Base-by-base conservation (phyloP, 768 basidiomycete species). In the Lactarius hatsudake region DNA sequence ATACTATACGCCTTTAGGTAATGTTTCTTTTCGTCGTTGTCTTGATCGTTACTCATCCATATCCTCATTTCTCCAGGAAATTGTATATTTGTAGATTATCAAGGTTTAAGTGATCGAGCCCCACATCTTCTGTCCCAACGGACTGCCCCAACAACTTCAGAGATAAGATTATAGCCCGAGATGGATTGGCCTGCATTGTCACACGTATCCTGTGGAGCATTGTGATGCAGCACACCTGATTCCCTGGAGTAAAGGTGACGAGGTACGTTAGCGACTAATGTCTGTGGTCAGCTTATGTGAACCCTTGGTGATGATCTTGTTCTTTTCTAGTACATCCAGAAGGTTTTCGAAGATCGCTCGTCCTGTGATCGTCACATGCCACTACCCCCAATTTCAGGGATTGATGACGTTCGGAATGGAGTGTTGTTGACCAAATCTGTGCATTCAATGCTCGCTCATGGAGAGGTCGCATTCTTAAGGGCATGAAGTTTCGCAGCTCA, bases 1-100 rank as follows among this genome's bases (percentile, higher is more conserved):
- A 1, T 48, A 63, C 32, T 63, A 63, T 58, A 28, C 15, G 28
- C 62, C 61, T 40, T 54, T 5, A 1, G 40, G 62, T 63, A 34
- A 23, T n/a, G n/a, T 43, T 57, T 43, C 30, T 34, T 45, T 43
- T 45, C 20, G 7, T 30, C 28, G 28, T 30, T 30, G 28, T 3
- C 28, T 48, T n/a, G 45, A 10, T 48, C 2, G 12, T 20, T 3
- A 5, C 30, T 30, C 30, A 30, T 30, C 36, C 12, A 18, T 43
- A 20, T 5, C 32, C 18, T 18, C 7, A 20, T 43, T 20, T 43
- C 18, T 20, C 42, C 17, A 63, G 62, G 13, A 2, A 2, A 6
- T 26, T 45, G 40, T 57, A 32, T 32, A 1, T 63, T 57, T 20
- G 17, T 57, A 26, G 55, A 45, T 42, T 3, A 32, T 57, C 7